Evolutionary conservation across 257 asterid genomes (phyloP), one percentile per base, ranked within the genome.

Genomic region (Gentiana macrophylla): DNA sequence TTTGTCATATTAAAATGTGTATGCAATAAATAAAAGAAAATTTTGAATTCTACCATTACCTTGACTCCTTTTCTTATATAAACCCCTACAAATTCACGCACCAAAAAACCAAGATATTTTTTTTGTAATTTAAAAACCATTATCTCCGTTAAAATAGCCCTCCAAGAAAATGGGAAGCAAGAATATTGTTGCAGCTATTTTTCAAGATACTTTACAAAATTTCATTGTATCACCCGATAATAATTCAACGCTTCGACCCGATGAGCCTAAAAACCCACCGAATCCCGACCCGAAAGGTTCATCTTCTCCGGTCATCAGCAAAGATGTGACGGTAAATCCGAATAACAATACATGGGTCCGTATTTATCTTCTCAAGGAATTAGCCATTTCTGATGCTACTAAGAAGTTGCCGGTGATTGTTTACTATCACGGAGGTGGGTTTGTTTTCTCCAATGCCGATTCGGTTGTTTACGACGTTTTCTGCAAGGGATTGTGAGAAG

Each of bases 341-440:
- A 36, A 1, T 32, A 78, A 66, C 1, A 64, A 69, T 12, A 81
- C 85, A 1, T 78, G 83, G 85, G 50, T 68, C n/a, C 80, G 89
- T 0, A 24, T 81, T 4, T 81, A 78, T 45, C 34, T 75, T 0
- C 88, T 82, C 2, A 57, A 55, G 32, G 49, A 64, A 7, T 54
- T 50, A 56, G 12, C 35, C 5, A 32, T 0, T 9, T 8, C 7
- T 33, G n/a, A 54, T 8, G 15, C 67, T 1, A 24, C 57, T 57
- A 4, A 55, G 36, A 81, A 81, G 46, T 65, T 75, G n/a, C 84
- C 88, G 5, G 54, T 81, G 6, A 66, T 78, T 8, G 4, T 81
- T 1, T 81, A 75, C 71, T 72, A 64, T 32, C 88, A 81, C 62
- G 88, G 84, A 5, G 77, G 88, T 6, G 84, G 88, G 8, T 80